Base-by-base conservation (phyloP, 768 basidiomycete species). In the Rhodocollybia butyracea region DNA sequence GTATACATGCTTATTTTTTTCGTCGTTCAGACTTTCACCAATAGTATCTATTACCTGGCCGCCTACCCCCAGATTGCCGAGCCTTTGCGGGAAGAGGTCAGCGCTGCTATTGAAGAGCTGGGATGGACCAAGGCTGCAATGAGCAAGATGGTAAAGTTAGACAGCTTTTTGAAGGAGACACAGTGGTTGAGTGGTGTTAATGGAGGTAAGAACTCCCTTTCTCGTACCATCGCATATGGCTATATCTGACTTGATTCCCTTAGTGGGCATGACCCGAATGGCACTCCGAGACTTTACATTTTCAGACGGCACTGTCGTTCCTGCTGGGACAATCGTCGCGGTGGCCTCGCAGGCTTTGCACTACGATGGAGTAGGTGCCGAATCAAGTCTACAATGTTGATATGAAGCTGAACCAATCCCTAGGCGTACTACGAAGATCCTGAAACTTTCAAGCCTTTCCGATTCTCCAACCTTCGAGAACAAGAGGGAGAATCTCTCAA, bases 121-220 rank as follows among this genome's bases (percentile, higher is more conserved):
- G 72, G 71, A 5, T 70, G 69, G 68, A 63, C 63, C 26, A 76
- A 76, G 58, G 58, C 55, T 5, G 66, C 71, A 4, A 51, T 73
- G 31, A 56, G 58, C 22, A 64, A 64, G 46, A 69, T 74, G 69
- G 60, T 54, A 53, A 67, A 68, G 56, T 24, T 54, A n/a, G 53
- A 54, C 24, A 54, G 53, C 22, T 54, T 54, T 17, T 22, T 54
- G 15, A 54, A 68, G 47, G 74, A 76, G 58, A 56, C 62, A 12
- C 63, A 63, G 55, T 64, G 72, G 1, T 29, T 67, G 15, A 60
- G 57, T 40, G 67, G 64, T 1, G 58, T 64, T 43, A 61, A 56
- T 12, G 34, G 34, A 46, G 32, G 53, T 54, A 7, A 43, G 36
- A 3, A 5, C 7, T 19, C 36, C 17, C 15, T 31, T 46, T 10